Evolutionary conservation across 129 eudicot genomes (phyloP).

Genomic region (Saussurea involucrata): DNA sequence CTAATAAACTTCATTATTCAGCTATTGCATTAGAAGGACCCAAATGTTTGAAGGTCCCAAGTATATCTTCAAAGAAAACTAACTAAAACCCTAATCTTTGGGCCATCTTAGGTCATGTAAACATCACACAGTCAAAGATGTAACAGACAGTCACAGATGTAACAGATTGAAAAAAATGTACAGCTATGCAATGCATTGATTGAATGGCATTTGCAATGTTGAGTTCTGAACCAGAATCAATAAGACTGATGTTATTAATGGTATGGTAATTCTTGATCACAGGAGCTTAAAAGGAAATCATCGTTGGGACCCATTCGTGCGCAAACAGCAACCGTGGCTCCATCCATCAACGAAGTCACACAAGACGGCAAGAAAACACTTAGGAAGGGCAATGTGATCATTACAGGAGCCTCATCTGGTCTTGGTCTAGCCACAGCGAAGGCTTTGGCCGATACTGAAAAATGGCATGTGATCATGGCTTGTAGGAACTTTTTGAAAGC

Average conservation of each 20-base stretch:
- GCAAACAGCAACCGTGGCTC: constrained; percentile 65
- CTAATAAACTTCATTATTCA: background rate
- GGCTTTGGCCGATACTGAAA: constrained; percentile 62
- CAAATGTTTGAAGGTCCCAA: background rate
- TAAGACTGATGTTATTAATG: background rate
- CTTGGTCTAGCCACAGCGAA: constrained; percentile 91
- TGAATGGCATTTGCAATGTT: background rate
- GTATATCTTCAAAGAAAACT: background rate
- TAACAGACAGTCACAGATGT: background rate
- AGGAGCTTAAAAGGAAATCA: constrained; percentile 46
- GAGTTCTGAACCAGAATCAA: background rate
- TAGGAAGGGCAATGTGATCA: constrained; percentile 76
- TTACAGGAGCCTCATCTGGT: constrained; percentile 96
- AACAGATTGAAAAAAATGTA: background rate
- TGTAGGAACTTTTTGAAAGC: constrained; percentile 95
- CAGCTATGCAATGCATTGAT: background rate
- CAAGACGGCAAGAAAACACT: constrained; percentile 71
- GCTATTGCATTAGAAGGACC: background rate
- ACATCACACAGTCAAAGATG: background rate
- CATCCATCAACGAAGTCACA: constrained; percentile 46
- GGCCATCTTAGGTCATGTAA: background rate
- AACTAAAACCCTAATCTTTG: background rate
- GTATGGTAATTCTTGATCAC: constrained; percentile 8
- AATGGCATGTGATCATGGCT: constrained; percentile 87
- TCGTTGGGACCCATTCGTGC: constrained; percentile 49